A percentile compares a stretch with the other conserved stretches of the same genome.
phyloP scores from a whole-genome alignment of 371 early-diverging fungal species.

The Syncephalastrum racemosum region DNA sequence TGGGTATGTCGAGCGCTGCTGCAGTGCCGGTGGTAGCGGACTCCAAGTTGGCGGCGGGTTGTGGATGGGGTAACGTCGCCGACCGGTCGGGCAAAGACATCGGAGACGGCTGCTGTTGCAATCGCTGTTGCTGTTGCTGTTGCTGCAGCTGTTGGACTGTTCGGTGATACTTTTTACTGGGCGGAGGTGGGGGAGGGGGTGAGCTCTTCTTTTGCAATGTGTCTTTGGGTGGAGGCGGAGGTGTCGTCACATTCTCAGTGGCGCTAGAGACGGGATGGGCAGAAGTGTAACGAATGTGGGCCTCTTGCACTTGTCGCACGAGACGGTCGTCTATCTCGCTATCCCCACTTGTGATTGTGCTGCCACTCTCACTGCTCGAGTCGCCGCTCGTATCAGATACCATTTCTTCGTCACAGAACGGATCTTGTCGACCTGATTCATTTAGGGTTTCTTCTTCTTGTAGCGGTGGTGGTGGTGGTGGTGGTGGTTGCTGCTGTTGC shows the following conservation, averaged over 20 bases:
- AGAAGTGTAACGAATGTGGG: conserved; percentile 6
- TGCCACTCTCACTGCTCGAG: conserved; percentile 1
- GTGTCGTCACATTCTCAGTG: not conserved
- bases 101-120: conserved; percentile 1
- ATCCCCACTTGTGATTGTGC: conserved; percentile 3
- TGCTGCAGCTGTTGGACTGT: conserved; percentile 14
- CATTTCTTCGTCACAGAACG: conserved; percentile 24
- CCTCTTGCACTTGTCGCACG: conserved; percentile 3
- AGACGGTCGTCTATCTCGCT: conserved; percentile 12
- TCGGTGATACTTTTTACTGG: conserved; percentile 42
- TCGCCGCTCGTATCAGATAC: conserved; percentile 8
- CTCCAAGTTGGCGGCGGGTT: no score
- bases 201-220: conserved; percentile 15
- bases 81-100: not conserved
- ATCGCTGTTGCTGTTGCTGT: conserved; percentile 10
- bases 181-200: conserved; percentile 43
- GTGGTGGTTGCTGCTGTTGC: no score
- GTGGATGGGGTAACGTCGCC: no score
- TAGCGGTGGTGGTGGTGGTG: no score
- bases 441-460: no score
- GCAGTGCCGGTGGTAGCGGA: not conserved
- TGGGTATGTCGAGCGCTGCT: not conserved
- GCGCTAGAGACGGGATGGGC: no score
- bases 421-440: conserved; percentile 9
- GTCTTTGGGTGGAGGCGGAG: conserved; percentile 13